Evolutionary conservation across 1,284 basidiomycete species (phyloP).

Genomic region (Apiotrichum porosum): DNA sequence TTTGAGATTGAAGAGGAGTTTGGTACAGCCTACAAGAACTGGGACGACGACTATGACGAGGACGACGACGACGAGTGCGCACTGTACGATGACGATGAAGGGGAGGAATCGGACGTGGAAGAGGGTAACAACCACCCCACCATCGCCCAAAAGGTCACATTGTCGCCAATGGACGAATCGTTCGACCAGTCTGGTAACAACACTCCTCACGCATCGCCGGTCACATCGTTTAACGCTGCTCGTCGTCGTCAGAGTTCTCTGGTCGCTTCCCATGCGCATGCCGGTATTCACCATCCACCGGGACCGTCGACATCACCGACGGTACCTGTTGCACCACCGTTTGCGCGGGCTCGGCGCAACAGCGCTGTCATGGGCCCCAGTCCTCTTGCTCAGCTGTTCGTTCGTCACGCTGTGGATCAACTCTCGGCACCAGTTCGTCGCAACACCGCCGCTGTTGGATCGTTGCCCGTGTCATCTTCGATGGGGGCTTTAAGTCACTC

Average conservation of each 20-base stretch:
- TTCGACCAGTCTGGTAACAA: slow-evolving; percentile 2
- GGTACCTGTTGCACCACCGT: background rate
- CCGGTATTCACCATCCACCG: too few relatives aligned
- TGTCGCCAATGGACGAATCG: slow-evolving; percentile 4
- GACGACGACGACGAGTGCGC: slow-evolving; percentile 23
- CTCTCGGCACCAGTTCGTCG: too few relatives aligned
- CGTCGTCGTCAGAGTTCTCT: background rate
- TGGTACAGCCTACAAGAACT: slow-evolving; percentile 41
- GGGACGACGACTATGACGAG: slow-evolving; percentile 51
- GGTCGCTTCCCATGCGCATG: slow-evolving; percentile 14
- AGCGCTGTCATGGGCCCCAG: slow-evolving; percentile 40
- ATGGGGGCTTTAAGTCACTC: slow-evolving; percentile 4
- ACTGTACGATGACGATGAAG: slow-evolving; percentile 21
- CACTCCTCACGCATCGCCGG: background rate
- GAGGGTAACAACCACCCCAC: background rate
- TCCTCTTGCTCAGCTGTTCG: slow-evolving; percentile 46
- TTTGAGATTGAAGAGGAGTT: slow-evolving; percentile 76
- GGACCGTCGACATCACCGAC: slow-evolving; percentile 2
- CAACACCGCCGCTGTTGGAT: slow-evolving; percentile 5
- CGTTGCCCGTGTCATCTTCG: slow-evolving; percentile 8
- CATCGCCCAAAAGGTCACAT: background rate
- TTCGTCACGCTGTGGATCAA: slow-evolving; percentile 17
- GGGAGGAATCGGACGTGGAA: slow-evolving; percentile 2
- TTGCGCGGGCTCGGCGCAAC: slow-evolving; percentile 24
- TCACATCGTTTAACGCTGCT: slow-evolving; percentile 1